Conservation (phyloP, 352 stramenopile species). For the Phytophthora sp. region DNA sequence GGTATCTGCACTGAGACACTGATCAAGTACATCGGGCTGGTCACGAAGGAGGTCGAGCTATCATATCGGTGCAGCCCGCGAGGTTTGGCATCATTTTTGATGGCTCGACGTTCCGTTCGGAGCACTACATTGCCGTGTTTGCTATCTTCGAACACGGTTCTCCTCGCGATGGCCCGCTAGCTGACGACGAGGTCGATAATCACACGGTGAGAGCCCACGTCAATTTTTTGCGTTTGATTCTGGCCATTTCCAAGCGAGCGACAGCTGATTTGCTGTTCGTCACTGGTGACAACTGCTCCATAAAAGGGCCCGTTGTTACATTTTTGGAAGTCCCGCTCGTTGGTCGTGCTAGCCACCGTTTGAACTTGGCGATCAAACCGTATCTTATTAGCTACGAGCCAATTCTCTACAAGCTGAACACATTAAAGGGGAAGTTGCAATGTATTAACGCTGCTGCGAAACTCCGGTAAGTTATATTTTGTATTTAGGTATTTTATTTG, state of each 20-base stretch:
- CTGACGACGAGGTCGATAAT: not conserved
- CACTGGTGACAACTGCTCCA: not conserved
- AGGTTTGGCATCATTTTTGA: conserved; percentile 3
- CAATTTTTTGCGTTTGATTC: not conserved
- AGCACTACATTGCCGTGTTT: not conserved
- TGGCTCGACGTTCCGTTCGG: not conserved
- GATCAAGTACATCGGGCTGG: too few species aligned
- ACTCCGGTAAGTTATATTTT: not conserved
- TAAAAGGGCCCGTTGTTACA: not conserved
- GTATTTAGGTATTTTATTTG: not conserved
- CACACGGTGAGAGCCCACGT: not conserved
- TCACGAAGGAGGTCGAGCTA: too few species aligned
- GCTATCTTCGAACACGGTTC: not conserved
- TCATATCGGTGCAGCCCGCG: not conserved
- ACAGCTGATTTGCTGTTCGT: not conserved
- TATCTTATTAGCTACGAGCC: not conserved
- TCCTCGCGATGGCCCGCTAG: not conserved
- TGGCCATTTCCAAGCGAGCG: not conserved
- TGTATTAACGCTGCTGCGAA: not conserved
- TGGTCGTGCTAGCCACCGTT: not conserved
- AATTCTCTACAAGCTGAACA: not conserved
- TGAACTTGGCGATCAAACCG: not conserved
- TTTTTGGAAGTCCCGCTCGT: not conserved
- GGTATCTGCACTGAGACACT: too few species aligned
- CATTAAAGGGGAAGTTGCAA: not conserved